These are phyloP conservation scores for Quercus robur DNA, from an alignment of 306 rosid genomes.

Conservation along the genomic window DNA sequence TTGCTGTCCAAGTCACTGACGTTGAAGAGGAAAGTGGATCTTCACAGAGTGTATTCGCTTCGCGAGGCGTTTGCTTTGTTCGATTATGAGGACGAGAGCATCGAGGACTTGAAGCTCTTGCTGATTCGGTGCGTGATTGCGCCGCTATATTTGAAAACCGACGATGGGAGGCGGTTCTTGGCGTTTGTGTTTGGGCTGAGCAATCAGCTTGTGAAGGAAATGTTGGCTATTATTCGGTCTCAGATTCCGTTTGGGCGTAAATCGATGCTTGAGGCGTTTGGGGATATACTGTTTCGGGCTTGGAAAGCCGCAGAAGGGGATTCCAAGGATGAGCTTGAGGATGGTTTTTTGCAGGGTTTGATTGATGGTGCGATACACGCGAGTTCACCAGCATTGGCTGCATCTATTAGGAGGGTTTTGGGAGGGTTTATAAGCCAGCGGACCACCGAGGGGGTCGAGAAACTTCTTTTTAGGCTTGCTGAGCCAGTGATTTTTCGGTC, in stretches of 20 bases:
- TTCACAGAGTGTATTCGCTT: constrained; percentile 64
- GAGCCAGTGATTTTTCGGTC: constrained; percentile 93
- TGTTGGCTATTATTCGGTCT: constrained; percentile 78
- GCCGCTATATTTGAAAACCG: constrained; percentile 71
- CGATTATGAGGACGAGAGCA: constrained; percentile 83
- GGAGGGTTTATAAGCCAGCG: constrained; percentile 83
- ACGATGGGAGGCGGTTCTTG: constrained; percentile 79
- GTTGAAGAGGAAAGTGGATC: constrained; percentile 69
- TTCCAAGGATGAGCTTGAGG: constrained; percentile 51
- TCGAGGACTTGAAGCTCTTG: constrained; percentile 71
- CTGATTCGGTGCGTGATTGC: constrained; percentile 62
- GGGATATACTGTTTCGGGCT: constrained; percentile 77
- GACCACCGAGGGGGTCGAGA: constrained; percentile 77
- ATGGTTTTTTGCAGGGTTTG: constrained; percentile 72
- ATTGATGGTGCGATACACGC: constrained; percentile 70
- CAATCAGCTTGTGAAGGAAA: constrained; percentile 61
- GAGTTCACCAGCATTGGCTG: constrained; percentile 48
- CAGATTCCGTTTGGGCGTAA: constrained; percentile 90
- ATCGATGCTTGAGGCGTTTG: constrained; percentile 81
- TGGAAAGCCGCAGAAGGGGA: constrained; percentile 64
- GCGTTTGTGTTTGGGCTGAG: constrained; percentile 64
- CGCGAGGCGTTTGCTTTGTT: constrained; percentile 73
- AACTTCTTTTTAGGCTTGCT: constrained; percentile 64
- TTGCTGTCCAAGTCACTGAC: constrained; percentile 65
- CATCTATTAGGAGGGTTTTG: constrained; percentile 71